Conservation (phyloP, 805 yeast genomes). For the Candida lessepsii region DNA sequence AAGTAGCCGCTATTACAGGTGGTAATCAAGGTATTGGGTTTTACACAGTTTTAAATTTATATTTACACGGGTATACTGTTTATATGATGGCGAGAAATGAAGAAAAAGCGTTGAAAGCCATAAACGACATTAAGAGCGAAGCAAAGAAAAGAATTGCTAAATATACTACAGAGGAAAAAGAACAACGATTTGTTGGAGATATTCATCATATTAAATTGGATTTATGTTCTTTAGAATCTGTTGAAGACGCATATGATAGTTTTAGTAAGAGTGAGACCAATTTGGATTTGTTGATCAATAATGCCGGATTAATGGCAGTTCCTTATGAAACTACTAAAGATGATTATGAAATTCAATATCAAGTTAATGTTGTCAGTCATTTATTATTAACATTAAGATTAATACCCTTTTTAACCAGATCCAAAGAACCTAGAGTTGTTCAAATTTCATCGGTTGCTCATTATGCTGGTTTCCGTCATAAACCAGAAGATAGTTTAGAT, state of each 20-base stretch:
- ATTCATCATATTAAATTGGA: conserved; percentile 55
- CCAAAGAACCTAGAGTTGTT: conserved; percentile 29
- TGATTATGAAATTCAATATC: conserved; percentile 40
- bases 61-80: conserved; percentile 38
- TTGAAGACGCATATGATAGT: conserved; percentile 25
- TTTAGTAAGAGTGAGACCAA: conserved; percentile 24
- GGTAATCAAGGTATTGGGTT: conserved; percentile 43
- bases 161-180: conserved; percentile 8
- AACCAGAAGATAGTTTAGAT: conserved; percentile 25
- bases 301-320: conserved; percentile 44
- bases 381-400: conserved; percentile 31
- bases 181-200: conserved; percentile 44
- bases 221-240: conserved; percentile 38
- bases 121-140: conserved; percentile 31
- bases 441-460: conserved; percentile 36
- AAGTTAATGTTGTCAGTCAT: conserved; percentile 37
- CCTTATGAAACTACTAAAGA: conserved; percentile 36
- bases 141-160: conserved; percentile 24
- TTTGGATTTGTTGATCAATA: conserved; percentile 35
- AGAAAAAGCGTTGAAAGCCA: conserved; percentile 30
- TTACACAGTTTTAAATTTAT: conserved; percentile 38
- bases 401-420: conserved; percentile 25
- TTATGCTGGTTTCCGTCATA: conserved; percentile 18
- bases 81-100: conserved; percentile 38
- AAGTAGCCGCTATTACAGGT: conserved; percentile 39